These are phyloP conservation scores for Taphrina pruni DNA, from an alignment of 1,139 yeast species.

Conservation along the genomic window DNA sequence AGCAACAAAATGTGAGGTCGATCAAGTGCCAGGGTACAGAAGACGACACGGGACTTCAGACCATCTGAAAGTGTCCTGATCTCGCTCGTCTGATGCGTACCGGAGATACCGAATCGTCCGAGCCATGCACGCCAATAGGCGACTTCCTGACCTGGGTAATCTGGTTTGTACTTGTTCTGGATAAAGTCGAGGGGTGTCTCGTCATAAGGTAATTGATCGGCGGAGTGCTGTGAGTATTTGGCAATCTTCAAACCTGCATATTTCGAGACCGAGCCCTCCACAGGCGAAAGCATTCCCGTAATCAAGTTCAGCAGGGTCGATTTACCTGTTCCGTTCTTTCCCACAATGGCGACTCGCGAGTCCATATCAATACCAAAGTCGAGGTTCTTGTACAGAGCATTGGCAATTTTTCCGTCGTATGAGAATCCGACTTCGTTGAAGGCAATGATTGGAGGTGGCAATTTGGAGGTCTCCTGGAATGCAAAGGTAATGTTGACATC, in stretches of 20 bases:
- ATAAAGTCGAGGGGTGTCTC: constrained; percentile 95
- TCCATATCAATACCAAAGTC: constrained; percentile 99
- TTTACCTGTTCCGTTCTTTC: constrained; percentile 99
- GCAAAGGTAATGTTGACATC: constrained; percentile 92
- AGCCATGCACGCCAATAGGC: constrained; percentile 99
- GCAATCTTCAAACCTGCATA: constrained; percentile 98
- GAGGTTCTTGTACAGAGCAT: constrained; percentile 85
- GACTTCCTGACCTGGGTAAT: constrained; percentile 85
- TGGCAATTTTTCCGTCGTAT: constrained; percentile 84
- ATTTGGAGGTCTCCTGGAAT: constrained; percentile 94
- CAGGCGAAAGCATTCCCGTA: constrained; percentile 92
- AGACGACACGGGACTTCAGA: constrained; percentile 98
- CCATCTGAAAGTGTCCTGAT: constrained; percentile 99
- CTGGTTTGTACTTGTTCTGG: constrained; percentile 63
- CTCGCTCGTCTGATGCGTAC: constrained; percentile 97
- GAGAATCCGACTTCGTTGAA: constrained; percentile 87
- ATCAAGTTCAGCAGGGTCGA: constrained; percentile 92
- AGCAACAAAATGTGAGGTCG: constrained; percentile 90
- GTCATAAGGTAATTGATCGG: constrained; percentile 94
- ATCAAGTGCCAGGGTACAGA: constrained; percentile 93
- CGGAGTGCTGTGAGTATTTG: constrained; percentile 98
- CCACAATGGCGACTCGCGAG: constrained; percentile 95
- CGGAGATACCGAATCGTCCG: constrained; percentile 97
- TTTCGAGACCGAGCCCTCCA: constrained; percentile 84
- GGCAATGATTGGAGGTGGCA: constrained; percentile 98